Percentiles rank a stretch among this genome's conserved stretches.
Evolutionary conservation across 2,329 filamentous ascomycete genomes (phyloP).

Genomic region (Cercospora sesami): DNA sequence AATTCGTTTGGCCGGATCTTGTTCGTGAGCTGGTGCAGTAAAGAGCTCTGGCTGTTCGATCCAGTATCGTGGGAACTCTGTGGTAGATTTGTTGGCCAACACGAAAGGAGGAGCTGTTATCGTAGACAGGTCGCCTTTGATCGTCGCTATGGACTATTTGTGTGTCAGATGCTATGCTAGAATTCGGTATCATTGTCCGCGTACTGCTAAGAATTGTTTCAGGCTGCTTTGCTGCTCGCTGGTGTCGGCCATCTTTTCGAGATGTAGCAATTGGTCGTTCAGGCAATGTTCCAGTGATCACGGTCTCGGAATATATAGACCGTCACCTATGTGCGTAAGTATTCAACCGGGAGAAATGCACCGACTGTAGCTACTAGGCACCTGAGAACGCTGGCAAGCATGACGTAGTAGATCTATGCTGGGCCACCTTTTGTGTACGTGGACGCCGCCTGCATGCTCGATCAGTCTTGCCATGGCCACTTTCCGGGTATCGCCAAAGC

Average conservation of each 20-base stretch:
- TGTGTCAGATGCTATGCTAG: background rate
- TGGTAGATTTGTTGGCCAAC: slow-evolving; percentile 47
- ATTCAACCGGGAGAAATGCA: background rate
- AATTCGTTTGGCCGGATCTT: slow-evolving; percentile 44
- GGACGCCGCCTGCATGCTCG: background rate
- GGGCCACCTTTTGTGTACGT: background rate
- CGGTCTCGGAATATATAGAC: background rate
- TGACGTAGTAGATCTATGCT: slow-evolving; percentile 11
- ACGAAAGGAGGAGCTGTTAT: slow-evolving; percentile 52
- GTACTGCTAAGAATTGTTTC: slow-evolving; percentile 37
- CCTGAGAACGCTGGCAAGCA: background rate
- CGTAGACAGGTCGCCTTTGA: slow-evolving; percentile 49
- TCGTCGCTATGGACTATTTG: slow-evolving; percentile 45
- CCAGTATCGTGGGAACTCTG: slow-evolving; percentile 51
- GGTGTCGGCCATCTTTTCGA: slow-evolving; percentile 25
- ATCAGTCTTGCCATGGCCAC: background rate
- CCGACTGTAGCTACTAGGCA: background rate
- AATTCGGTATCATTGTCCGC: background rate
- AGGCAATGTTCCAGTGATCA: background rate
- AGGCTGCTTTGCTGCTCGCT: slow-evolving; percentile 28
- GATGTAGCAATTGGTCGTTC: no score
- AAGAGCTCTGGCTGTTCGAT: slow-evolving; percentile 50
- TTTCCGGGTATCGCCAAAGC: background rate
- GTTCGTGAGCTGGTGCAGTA: slow-evolving; percentile 46
- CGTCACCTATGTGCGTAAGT: background rate